phyloP scores from a whole-genome alignment of 2,329 filamentous ascomycete species.

The Juglanconis sp. region DNA sequence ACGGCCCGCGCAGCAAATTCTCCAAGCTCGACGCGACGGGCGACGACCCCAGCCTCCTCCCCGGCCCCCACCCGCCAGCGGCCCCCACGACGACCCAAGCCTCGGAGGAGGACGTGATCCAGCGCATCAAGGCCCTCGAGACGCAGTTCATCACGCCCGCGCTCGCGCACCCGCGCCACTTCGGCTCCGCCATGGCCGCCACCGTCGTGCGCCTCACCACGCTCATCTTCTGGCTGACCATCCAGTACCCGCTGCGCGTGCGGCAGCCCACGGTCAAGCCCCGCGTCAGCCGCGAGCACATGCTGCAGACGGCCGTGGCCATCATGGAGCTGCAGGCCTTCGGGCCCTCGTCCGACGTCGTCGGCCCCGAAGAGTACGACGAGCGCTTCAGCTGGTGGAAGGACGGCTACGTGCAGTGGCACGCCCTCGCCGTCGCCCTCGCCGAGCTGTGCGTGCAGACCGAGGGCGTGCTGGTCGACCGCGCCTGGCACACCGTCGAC shows the following conservation, averaged over 20 bases:
- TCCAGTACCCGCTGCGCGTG: slow-evolving; percentile 42
- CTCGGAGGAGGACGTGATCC: slow-evolving; percentile 39
- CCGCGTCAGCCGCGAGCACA: slow-evolving; percentile 37
- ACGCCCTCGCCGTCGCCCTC: slow-evolving; percentile 49
- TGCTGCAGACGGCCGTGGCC: slow-evolving; percentile 45
- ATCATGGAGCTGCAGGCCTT: slow-evolving; percentile 40
- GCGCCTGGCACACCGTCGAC: slow-evolving; percentile 49
- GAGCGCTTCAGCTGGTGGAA: slow-evolving; percentile 46
- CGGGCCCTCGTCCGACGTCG: slow-evolving; percentile 29
- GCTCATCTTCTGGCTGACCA: slow-evolving; percentile 44
- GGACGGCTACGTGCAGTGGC: slow-evolving; percentile 53
- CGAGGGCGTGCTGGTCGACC: slow-evolving; percentile 41
- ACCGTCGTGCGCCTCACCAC: slow-evolving; percentile 40
- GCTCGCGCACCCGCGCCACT: slow-evolving; percentile 26
- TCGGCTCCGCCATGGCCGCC: slow-evolving; percentile 36
- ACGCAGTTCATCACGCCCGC: slow-evolving; percentile 35
- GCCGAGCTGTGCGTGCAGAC: slow-evolving; percentile 50
- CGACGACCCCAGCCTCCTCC: neutral
- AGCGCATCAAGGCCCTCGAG: slow-evolving; percentile 37
- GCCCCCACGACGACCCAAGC: slow-evolving; percentile 15
- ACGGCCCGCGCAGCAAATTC: slow-evolving; percentile 29
- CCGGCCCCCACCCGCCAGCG: neutral
- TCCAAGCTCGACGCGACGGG: slow-evolving; percentile 15
- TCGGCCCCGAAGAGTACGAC: slow-evolving; percentile 19
- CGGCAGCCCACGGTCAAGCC: slow-evolving; percentile 26